These are phyloP conservation scores for Ambispora gerdemannii DNA, from an alignment of 192 early-diverging fungal species.

Conservation along the genomic window DNA sequence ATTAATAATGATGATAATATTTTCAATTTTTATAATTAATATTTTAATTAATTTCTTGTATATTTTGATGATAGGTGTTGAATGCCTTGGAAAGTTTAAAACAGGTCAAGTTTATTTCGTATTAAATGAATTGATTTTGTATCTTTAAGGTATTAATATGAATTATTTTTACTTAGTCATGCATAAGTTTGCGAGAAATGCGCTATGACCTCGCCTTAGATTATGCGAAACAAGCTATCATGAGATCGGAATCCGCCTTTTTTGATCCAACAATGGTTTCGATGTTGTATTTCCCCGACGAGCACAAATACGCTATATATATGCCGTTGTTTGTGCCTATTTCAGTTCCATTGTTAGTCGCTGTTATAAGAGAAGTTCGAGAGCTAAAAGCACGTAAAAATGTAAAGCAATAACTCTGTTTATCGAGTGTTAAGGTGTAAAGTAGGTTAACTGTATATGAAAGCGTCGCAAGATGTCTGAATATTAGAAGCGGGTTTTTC, in stretches of 20 bases:
- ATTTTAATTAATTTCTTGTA: background rate
- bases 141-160: background rate
- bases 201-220: constrained; percentile 50
- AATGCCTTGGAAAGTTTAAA: constrained; percentile 20
- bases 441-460: too few relatives aligned
- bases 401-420: too few relatives aligned
- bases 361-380: constrained; percentile 48
- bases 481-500: too few relatives aligned
- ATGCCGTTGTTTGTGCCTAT: constrained; percentile 93
- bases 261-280: constrained; percentile 98
- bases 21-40: background rate
- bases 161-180: constrained; percentile 28
- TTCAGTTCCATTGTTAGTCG: constrained; percentile 66
- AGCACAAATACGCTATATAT: constrained; percentile 97
- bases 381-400: constrained; percentile 37
- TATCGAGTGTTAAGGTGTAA: too few relatives aligned
- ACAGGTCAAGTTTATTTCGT: constrained; percentile 17
- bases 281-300: constrained; percentile 96
- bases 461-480: too few relatives aligned
- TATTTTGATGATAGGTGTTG: constrained; percentile 5
- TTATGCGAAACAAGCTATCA: constrained; percentile 62
- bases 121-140: background rate
- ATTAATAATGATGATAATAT: constrained; percentile 24
- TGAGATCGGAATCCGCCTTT: constrained; percentile 81
- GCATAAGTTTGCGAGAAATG: constrained; percentile 36